phyloP scores from a whole-genome alignment of 352 stramenopile species.

The Phytopythium cucurbitacearum region DNA sequence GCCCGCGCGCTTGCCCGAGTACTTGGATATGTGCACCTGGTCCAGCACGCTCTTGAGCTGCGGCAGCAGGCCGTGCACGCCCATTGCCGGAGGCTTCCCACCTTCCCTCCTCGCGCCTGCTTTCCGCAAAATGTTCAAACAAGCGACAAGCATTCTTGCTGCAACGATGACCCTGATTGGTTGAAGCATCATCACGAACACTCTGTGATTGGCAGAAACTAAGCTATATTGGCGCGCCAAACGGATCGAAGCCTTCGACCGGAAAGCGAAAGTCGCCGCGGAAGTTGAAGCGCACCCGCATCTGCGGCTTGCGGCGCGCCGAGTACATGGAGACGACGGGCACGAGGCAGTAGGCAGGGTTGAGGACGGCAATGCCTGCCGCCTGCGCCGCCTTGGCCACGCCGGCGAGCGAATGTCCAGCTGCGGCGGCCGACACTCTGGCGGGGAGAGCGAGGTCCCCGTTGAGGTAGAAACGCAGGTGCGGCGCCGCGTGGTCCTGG shows the following conservation, averaged over 20 bases:
- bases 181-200: background rate
- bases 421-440: background rate
- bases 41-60: slow-evolving; percentile 71
- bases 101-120: background rate
- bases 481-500: slow-evolving; percentile 61
- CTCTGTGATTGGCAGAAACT: slow-evolving; percentile 14
- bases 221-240: slow-evolving; percentile 46
- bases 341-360: slow-evolving; percentile 54
- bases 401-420: slow-evolving; percentile 1
- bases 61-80: slow-evolving; percentile 55
- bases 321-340: slow-evolving; percentile 79
- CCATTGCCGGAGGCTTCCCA: slow-evolving; percentile 35
- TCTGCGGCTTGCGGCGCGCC: slow-evolving; percentile 60
- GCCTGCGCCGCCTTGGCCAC: background rate
- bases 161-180: slow-evolving; percentile 10
- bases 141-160: slow-evolving; percentile 5
- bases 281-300: slow-evolving; percentile 76
- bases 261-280: slow-evolving; percentile 65
- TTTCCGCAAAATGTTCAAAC: background rate
- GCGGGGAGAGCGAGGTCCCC: slow-evolving; percentile 55
- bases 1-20: slow-evolving; percentile 61
- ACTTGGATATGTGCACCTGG: slow-evolving; percentile 75
- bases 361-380: slow-evolving; percentile 35
- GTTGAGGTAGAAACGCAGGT: slow-evolving; percentile 74
- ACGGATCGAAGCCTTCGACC: slow-evolving; percentile 64